Base-by-base conservation (phyloP, 306 rosid species). In the Vigna reflexopilosa region DNA sequence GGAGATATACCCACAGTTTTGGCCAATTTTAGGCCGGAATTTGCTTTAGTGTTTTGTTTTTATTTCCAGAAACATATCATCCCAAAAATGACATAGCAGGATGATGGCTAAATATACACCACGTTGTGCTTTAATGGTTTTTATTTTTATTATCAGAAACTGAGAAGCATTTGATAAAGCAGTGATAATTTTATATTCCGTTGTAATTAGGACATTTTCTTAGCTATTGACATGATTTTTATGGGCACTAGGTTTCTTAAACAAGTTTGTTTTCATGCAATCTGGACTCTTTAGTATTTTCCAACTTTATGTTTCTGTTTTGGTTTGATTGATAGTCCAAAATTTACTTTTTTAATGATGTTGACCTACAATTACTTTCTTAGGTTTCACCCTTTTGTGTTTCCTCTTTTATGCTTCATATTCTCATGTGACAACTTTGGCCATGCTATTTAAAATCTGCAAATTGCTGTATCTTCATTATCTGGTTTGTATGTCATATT, bases 241-340 rank as follows among this genome's bases (percentile, higher is more conserved):
- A 16, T 44, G 17, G 40, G 22, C 44, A 19, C 32, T 20, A 9
- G 3, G 17, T 7, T 26, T 44, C 69, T 10, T 16, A 8, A 15
- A 73, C 45, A 44, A 44, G 26, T 17, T 42, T 1, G 17, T 16
- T 26, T 55, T 28, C 38, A 22, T 73, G 17, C 30, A 73, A 55
- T 15, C 28, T 38, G 30, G 30, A 38, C 9, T 34, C 14, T 19
- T 51, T 3, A 9, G 26, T 40, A 17, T 76, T 24, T 49, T 36
- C 36, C 36, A 7, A 38, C 59, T 22, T 78, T 28, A 42, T 32
- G 70, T 32, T 69, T 61, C 70, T 30, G 59, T 13, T 57, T 45
- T 47, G 20, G 36, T 42, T 72, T 36, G 24, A 38, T 17, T 72
- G 13, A 19, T 34, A 28, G 32, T 16, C 7, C 19, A 19, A 13